These are phyloP conservation scores for Amanita pseudoporphyria DNA, from an alignment of 768 basidiomycete genomes.

Conservation along the genomic window DNA sequence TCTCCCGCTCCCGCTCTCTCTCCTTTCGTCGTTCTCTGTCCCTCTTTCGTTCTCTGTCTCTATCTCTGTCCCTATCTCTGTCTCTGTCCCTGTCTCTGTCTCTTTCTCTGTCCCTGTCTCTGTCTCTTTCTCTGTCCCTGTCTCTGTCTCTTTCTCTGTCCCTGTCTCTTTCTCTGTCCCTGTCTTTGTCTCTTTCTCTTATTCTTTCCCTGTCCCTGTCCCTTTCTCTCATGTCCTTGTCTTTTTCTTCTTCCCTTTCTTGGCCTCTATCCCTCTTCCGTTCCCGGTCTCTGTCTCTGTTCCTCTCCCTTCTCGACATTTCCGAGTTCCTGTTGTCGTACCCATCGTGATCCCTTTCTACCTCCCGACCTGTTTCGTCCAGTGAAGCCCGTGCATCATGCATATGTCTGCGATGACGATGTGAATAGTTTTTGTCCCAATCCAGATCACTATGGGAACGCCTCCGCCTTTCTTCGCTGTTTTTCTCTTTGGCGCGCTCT, in stretches of 20 bases:
- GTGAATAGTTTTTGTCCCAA: background rate
- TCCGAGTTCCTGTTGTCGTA: conserved; percentile 12
- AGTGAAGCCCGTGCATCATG: background rate
- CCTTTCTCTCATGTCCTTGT: conserved; percentile 9
- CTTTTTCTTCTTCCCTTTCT: conserved; percentile 14
- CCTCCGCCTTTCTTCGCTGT: background rate
- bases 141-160: conserved; percentile 11
- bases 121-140: conserved; percentile 15
- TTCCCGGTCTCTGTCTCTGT: conserved; percentile 10
- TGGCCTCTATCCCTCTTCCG: conserved; percentile 10
- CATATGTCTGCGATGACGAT: background rate
- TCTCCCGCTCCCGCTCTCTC: background rate
- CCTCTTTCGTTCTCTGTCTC: no score
- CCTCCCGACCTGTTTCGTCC: conserved; percentile 1
- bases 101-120: conserved; percentile 12
- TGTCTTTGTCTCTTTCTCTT: conserved; percentile 15
- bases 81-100: conserved; percentile 12
- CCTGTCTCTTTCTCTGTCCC: background rate
- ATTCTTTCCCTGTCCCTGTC: conserved; percentile 5
- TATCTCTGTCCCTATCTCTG: no score
- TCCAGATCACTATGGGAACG: background rate
- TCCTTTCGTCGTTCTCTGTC: background rate
- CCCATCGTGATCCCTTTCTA: conserved; percentile 12
- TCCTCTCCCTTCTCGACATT: conserved; percentile 15
- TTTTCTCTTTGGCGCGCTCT: background rate